Evolutionary conservation across 2,329 filamentous ascomycete species (phyloP), one percentile per base, ranked within the genome.

Genomic region (Monosporascus sp.): DNA sequence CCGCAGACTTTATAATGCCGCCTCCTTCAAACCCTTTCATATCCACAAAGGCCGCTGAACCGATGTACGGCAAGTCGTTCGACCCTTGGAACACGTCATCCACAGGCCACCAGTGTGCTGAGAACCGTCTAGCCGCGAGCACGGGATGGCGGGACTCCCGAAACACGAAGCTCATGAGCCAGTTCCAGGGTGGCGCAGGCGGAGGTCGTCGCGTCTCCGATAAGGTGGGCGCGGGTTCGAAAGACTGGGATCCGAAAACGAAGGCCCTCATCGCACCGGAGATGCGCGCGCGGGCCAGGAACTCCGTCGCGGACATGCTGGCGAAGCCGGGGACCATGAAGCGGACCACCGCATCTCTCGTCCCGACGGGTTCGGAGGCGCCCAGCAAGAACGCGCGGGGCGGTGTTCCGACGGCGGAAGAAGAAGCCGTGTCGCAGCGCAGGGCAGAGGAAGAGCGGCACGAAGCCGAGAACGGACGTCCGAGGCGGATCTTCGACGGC

Each of bases 61-160:
- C 79, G 22, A 67, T 64, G 37, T 68, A 72, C 63, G 69, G 71
- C 26, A 70, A 71, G 37, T 64, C 66, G 55, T 88, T 87, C 63
- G 86, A 88, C 68, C 77, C 83, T 5, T 89, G 85, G 84, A 91
- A 91, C 71, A 86, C 85, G 16, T 82, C 84, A 14, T 84, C 86
- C 6, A 86, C 87, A 1, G 89, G 89, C 46, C 90, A 96, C 68
- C 91, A 96, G 70, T 80, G 84, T 41, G 83, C 88, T 43, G 88
- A 93, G 55, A 85, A 83, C 55, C 72, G 75, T 3, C 77, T 87
- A 1, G 80, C 82, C 2, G 62, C 52, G 79, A 80, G 24, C 61
- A 84, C 74, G 59, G 79, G 82, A 65, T 95, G 91, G 90, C 84
- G 89, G 24, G 77, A 84, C 49, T 87, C 84, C 16, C 82, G 89